Evolutionary conservation across 148 eudicot genomes (phyloP).

Genomic region (Amaranthus hypochondriacus): DNA sequence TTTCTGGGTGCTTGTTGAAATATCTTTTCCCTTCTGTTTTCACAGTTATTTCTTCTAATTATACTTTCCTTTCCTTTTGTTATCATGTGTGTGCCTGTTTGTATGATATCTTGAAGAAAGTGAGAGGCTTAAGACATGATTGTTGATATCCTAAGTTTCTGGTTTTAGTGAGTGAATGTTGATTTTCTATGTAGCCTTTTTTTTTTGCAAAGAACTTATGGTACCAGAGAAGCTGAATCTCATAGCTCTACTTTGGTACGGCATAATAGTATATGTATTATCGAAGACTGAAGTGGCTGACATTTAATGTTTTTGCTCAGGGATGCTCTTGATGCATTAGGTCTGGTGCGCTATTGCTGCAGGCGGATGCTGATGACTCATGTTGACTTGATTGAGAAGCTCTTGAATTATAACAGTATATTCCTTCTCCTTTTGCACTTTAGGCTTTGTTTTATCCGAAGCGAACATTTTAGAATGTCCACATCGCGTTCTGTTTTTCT

Average conservation of each 20-base stretch:
- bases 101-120: too few relatives aligned
- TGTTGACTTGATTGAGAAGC: slow-evolving; percentile 96
- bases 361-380: slow-evolving; percentile 98
- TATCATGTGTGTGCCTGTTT: too few relatives aligned
- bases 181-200: neutral
- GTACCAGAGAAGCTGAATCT: neutral
- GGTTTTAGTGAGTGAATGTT: neutral
- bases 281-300: slow-evolving; percentile 2
- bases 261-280: neutral
- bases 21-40: too few relatives aligned
- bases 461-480: too few relatives aligned
- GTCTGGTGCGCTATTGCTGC: slow-evolving; percentile 93
- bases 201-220: neutral
- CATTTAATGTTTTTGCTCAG: slow-evolving; percentile 34
- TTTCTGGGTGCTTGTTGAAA: too few relatives aligned
- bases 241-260: neutral
- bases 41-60: too few relatives aligned
- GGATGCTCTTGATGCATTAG: slow-evolving; percentile 93
- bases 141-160: neutral
- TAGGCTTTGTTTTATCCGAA: too few relatives aligned
- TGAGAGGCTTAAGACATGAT: too few relatives aligned
- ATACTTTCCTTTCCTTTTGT: too few relatives aligned
- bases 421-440: slow-evolving; percentile 3
- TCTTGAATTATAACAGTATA: slow-evolving; percentile 87
- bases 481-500: too few relatives aligned